Evolutionary conservation across 1,284 basidiomycete genomes (phyloP).

Genomic region (Malassezia restricta): DNA sequence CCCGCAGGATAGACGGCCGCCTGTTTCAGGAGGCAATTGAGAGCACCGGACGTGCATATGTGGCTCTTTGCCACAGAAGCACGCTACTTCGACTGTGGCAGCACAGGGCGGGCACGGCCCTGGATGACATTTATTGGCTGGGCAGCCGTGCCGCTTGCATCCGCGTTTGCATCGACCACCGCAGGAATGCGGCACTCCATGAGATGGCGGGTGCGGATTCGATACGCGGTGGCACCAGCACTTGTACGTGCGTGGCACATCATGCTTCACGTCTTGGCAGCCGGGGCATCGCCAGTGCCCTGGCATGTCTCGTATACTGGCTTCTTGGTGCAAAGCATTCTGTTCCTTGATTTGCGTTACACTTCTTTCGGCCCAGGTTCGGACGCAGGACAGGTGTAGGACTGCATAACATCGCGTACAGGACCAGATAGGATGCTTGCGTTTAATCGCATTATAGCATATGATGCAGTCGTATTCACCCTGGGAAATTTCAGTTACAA

Average conservation of each 20-base stretch:
- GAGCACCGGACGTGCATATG: constrained; percentile 32
- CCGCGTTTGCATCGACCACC: constrained; percentile 29
- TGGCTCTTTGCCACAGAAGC: constrained; percentile 36
- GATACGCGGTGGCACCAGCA: constrained; percentile 39
- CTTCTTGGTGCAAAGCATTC: constrained; percentile 43
- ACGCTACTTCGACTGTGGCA: constrained; percentile 33
- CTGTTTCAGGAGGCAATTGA: constrained; percentile 17
- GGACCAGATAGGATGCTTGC: constrained; percentile 34
- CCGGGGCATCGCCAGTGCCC: constrained; percentile 44
- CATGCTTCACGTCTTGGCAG: constrained; percentile 35
- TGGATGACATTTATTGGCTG: constrained; percentile 35
- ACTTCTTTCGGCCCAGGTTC: constrained; percentile 41
- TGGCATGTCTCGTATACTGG: constrained; percentile 25
- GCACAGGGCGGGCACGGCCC: constrained; percentile 43
- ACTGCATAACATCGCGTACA: constrained; percentile 41
- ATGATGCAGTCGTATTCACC: constrained; percentile 42
- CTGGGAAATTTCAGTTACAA: constrained; percentile 33
- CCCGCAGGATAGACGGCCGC: constrained; percentile 32
- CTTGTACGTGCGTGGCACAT: constrained; percentile 34
- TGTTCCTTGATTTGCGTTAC: constrained; percentile 39
- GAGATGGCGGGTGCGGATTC: constrained; percentile 20
- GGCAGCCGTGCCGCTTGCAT: constrained; percentile 26
- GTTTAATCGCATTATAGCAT: constrained; percentile 39
- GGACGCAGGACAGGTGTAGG: constrained; percentile 35
- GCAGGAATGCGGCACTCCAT: constrained; percentile 36